Conservation (phyloP, 2,329 filamentous ascomycete species). For the Geoglossum cookeanum region DNA sequence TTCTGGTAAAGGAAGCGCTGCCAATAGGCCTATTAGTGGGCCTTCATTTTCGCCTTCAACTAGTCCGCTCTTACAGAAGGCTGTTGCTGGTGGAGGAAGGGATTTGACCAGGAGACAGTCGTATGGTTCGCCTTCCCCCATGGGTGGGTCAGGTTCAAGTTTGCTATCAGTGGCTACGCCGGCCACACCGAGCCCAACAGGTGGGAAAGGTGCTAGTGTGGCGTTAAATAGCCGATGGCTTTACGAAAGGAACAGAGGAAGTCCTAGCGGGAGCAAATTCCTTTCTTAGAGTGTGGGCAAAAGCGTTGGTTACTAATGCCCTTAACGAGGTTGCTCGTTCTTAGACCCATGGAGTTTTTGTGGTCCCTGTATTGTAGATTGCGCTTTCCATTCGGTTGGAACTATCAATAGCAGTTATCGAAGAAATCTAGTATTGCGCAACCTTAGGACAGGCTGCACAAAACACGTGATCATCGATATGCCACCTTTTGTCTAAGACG, state of each 20-base stretch:
- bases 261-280: constrained; percentile 21
- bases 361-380: not conserved
- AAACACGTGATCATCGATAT: not conserved
- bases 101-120: constrained; percentile 36
- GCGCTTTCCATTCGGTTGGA: not conserved
- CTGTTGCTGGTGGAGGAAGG: constrained; percentile 27
- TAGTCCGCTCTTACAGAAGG: constrained; percentile 50
- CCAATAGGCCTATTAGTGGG: constrained; percentile 19
- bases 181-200: constrained; percentile 47
- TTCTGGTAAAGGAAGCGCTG: constrained; percentile 18
- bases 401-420: not conserved
- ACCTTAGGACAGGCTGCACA: not conserved
- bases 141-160: constrained; percentile 18
- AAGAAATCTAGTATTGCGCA: not conserved
- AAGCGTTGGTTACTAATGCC: not conserved
- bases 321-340: not conserved
- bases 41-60: constrained; percentile 33
- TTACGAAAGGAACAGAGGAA: constrained; percentile 58
- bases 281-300: not conserved
- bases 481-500: not conserved
- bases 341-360: not conserved
- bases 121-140: constrained; percentile 37
- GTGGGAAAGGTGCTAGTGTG: constrained; percentile 51
- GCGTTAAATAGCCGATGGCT: constrained; percentile 86
- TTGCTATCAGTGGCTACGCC: constrained; percentile 29